Evolutionary conservation across 2,329 filamentous ascomycete genomes (phyloP).

Genomic region (Neurospora sp.): DNA sequence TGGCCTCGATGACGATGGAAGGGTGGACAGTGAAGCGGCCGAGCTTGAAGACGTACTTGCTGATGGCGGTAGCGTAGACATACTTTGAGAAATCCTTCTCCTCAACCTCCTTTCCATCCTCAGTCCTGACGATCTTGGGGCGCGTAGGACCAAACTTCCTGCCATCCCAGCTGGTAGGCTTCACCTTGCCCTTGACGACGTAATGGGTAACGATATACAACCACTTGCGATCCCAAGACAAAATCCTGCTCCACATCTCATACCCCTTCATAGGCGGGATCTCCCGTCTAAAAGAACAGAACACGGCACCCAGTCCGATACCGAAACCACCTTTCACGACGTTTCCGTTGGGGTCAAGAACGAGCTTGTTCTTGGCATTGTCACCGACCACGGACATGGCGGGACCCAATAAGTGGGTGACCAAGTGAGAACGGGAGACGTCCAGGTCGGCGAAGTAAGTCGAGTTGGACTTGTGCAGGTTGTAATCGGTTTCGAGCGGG

Average conservation of each 20-base stretch:
- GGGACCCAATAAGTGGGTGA: conserved; percentile 56
- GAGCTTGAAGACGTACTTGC: conserved; percentile 77
- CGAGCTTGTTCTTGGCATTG: conserved; percentile 40
- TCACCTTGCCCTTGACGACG: conserved; percentile 50
- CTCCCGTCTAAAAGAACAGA: conserved; percentile 65
- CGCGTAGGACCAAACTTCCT: conserved; percentile 27
- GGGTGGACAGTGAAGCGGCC: conserved; percentile 78
- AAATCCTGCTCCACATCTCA: conserved; percentile 63
- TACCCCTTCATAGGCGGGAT: conserved; percentile 60
- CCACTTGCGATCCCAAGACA: conserved; percentile 77
- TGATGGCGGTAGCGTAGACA: conserved; percentile 61
- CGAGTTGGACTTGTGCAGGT: conserved; percentile 33
- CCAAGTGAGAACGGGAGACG: conserved; percentile 69
- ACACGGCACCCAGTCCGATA: conserved; percentile 63
- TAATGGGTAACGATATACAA: conserved; percentile 68
- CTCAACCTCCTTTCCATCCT: conserved; percentile 19
- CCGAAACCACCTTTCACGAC: conserved; percentile 44
- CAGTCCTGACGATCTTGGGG: conserved; percentile 4
- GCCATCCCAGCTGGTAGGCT: conserved; percentile 44
- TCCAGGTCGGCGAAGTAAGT: conserved; percentile 87
- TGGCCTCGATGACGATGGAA: conserved; percentile 60
- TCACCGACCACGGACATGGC: conserved; percentile 43
- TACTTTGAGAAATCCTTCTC: conserved; percentile 47
- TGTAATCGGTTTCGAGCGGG: conserved; percentile 29
- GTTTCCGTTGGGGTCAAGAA: conserved; percentile 38